Percentiles rank a stretch among this genome's conserved stretches.
Evolutionary conservation across 306 rosid species (phyloP).

Genomic region (Argentina anserina): DNA sequence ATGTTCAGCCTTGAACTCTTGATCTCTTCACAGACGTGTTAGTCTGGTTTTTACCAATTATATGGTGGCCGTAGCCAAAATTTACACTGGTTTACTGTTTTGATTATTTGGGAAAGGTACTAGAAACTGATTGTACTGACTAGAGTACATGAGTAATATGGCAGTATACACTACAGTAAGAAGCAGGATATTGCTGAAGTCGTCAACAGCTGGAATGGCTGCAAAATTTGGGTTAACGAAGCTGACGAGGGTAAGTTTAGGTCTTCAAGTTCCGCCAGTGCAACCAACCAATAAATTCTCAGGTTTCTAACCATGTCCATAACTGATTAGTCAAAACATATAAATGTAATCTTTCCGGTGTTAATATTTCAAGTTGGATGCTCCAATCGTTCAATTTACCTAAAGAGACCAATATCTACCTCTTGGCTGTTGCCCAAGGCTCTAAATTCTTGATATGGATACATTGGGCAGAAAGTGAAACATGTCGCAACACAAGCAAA

Average conservation of each 20-base stretch:
- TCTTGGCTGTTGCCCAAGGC: not conserved
- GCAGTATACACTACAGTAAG: not conserved
- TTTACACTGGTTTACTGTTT: not conserved
- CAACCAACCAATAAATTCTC: constrained; percentile 13
- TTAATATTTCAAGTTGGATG: no score
- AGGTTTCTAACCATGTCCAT: not conserved
- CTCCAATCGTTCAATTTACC: no score
- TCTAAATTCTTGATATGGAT: not conserved
- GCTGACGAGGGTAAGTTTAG: constrained; percentile 19
- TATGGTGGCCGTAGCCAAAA: not conserved
- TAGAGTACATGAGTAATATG: no score
- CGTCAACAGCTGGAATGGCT: constrained; percentile 19
- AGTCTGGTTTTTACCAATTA: not conserved
- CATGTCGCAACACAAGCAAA: not conserved
- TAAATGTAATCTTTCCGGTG: no score
- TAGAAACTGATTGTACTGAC: no score
- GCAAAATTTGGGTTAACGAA: constrained; percentile 13
- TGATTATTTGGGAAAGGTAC: not conserved
- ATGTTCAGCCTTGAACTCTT: not conserved
- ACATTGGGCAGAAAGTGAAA: not conserved
- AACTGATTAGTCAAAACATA: not conserved
- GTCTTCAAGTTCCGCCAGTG: constrained; percentile 52
- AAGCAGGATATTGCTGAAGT: constrained; percentile 1
- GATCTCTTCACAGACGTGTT: not conserved
- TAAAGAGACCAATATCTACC: not conserved